Evolutionary conservation across 1,284 basidiomycete species (phyloP).

Genomic region (Heliocybe sulcata): DNA sequence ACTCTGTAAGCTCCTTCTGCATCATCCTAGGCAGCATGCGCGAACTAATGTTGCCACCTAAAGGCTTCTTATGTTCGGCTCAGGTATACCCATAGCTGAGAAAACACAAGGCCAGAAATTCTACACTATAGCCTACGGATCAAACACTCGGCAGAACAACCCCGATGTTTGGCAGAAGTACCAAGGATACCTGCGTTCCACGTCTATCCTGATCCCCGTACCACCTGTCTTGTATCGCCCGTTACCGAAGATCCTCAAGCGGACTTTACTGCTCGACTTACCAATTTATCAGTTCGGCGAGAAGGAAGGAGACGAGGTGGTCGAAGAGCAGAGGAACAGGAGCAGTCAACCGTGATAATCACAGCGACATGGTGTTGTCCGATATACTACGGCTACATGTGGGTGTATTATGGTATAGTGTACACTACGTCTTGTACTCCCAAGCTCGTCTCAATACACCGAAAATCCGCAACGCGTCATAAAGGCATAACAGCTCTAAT

Average conservation of each 20-base stretch:
- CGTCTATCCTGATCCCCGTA: conserved; percentile 61
- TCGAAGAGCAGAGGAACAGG: conserved; percentile 26
- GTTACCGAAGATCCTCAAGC: conserved; percentile 51
- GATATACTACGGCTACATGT: no score
- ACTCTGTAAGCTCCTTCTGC: conserved; percentile 36
- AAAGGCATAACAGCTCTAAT: no score
- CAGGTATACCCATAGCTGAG: conserved; percentile 67
- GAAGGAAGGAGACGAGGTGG: conserved; percentile 37
- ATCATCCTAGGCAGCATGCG: no score
- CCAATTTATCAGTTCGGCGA: conserved; percentile 57
- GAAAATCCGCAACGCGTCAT: no score
- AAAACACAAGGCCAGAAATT: conserved; percentile 64
- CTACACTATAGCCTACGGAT: conserved; percentile 49
- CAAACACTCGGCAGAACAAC: conserved; percentile 22
- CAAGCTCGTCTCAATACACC: no score
- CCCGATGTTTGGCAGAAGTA: conserved; percentile 46
- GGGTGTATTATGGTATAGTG: no score
- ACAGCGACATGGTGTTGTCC: no score
- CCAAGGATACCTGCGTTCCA: conserved; percentile 47
- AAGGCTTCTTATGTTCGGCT: conserved; percentile 60
- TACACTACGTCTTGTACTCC: no score
- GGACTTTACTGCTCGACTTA: conserved; percentile 55
- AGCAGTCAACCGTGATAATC: not conserved
- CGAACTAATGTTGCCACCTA: no score
- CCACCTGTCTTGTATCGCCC: conserved; percentile 51